Evolutionary conservation across 805 yeast species (phyloP).

Genomic region (Candida maesae): DNA sequence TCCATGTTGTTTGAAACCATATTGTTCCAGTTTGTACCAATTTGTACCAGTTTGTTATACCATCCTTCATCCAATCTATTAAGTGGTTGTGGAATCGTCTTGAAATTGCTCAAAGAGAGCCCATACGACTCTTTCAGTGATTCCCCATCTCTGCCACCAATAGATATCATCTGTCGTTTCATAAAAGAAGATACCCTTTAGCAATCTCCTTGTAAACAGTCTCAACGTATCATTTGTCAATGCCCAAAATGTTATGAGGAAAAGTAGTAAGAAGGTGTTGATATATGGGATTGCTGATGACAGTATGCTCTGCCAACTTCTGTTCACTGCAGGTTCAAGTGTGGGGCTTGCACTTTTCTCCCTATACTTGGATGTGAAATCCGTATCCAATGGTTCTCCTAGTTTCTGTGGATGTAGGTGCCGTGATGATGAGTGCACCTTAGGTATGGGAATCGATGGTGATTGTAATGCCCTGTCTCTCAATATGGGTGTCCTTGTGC

Average conservation of each 20-base stretch:
- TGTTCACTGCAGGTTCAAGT: too few species aligned
- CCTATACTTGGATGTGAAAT: too few species aligned
- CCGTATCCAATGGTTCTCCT: too few species aligned
- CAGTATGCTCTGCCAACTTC: neutral
- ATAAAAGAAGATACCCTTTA: conserved; percentile 6
- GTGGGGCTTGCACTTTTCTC: too few species aligned
- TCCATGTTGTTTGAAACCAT: too few species aligned
- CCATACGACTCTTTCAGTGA: conserved; percentile 17
- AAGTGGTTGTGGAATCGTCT: neutral
- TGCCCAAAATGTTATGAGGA: conserved; percentile 4
- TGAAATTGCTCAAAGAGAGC: conserved; percentile 15
- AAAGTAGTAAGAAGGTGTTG: conserved; percentile 8
- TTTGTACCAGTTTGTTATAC: too few species aligned
- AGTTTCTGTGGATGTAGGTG: neutral
- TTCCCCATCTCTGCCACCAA: conserved; percentile 22
- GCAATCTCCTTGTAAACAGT: conserved; percentile 3
- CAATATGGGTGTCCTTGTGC: too few species aligned
- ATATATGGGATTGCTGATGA: conserved; percentile 2
- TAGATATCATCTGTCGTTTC: conserved; percentile 16
- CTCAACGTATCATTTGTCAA: conserved; percentile 3
- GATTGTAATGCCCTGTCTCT: neutral
- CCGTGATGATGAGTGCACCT: neutral
- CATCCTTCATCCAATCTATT: too few species aligned
- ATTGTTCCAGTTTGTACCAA: too few species aligned
- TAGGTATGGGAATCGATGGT: neutral